Base-by-base conservation (phyloP, 345 rosid species). In the Iberis pinnata region DNA sequence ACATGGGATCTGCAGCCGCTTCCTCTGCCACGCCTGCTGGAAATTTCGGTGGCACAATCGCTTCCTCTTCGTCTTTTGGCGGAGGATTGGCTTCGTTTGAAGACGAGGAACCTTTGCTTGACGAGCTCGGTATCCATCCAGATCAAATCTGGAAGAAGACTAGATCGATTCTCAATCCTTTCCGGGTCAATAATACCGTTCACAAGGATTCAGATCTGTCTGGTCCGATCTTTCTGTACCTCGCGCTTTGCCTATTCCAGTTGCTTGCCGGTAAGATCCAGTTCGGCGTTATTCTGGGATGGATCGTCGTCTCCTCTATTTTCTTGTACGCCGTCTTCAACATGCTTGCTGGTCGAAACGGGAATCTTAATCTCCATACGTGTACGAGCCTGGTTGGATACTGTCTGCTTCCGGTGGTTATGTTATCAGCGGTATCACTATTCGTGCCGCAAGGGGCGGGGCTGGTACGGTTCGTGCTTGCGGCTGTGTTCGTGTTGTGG, bases 71-170 rank as follows among this genome's bases (percentile, higher is more conserved):
- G 4, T 65, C 76, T 0, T 46, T 49, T 8, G 75, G 76, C 7
- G 43, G 66, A 4, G 73, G 70, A 4, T 37, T 69, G 0, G 72
- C 73, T 8, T 80, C 75, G 41, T 90, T 84, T 61, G 96, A 84
- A n/a, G 95, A 82, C 26, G 98, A 89, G 53, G 95, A 87, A 49
- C 92, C 95, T 11, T 70, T 90, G n/a, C 92, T 87, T 12, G 98
- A 87, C 65, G 98, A 90, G 43, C 92, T 87, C 59, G 98, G 96
- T 19, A 87, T 90, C 74, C 96, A 84, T 60, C 98, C 95, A 4
- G 92, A 79, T 19, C 95, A 90, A 79, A 90, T 90, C 81, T 87
- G 95, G 95, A 69, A 65, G 57, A 90, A 86, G 33, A 80, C 98
- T n/a, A 82, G 79, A 49, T 76, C 96, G 22, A 82, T 90, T 65